Conservation (phyloP, 106 monocot species). For the Platanthera zijinensis region DNA sequence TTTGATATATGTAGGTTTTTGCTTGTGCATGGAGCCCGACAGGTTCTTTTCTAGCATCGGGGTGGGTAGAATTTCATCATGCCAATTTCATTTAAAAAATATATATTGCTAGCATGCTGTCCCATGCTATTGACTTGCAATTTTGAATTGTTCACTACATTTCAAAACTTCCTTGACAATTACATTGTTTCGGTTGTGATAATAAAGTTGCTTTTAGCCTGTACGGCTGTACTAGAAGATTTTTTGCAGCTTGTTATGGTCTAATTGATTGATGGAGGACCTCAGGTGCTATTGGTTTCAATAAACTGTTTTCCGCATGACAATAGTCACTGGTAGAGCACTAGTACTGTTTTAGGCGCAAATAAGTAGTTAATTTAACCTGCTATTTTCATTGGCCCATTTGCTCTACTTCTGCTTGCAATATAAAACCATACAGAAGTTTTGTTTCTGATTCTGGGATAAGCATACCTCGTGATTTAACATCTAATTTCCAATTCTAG, state of each 20-base stretch:
- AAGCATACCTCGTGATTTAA: too few species aligned
- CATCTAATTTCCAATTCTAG: too few species aligned
- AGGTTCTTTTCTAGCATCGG: constrained; percentile 86
- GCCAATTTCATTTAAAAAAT: background rate
- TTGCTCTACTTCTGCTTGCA: too few species aligned
- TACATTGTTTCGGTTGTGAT: background rate
- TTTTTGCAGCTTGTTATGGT: background rate
- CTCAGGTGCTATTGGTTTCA: background rate
- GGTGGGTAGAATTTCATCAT: constrained; percentile 40
- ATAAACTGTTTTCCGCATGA: background rate
- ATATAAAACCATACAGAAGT: too few species aligned
- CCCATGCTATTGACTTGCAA: background rate
- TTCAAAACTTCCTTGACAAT: background rate
- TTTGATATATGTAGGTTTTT: constrained; percentile 61
- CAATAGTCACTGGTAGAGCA: background rate
- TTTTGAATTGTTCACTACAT: background rate
- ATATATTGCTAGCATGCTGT: background rate
- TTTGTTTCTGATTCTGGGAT: too few species aligned
- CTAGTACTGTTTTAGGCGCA: background rate
- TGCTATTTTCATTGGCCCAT: too few species aligned
- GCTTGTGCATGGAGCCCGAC: constrained; percentile 97
- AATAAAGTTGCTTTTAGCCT: background rate
- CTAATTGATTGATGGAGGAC: background rate
- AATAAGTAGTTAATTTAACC: background rate
- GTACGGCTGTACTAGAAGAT: background rate